Conservation (phyloP, 139 green algal genomes). For the Eudorina sp. region DNA sequence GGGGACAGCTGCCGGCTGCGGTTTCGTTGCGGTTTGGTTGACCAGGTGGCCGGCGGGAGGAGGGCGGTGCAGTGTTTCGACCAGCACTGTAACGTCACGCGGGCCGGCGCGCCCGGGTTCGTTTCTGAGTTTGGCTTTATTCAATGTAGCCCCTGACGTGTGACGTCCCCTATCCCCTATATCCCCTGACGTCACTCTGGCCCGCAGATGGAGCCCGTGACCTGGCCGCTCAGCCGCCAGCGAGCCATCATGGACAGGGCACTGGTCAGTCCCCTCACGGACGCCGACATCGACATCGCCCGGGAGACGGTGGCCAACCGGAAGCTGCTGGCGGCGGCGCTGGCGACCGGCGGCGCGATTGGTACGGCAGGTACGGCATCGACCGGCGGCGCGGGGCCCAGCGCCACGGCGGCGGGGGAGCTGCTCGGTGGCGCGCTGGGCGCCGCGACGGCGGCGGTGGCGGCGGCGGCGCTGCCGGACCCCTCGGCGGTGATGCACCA, state of each 20-base stretch:
- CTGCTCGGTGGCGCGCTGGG: not conserved
- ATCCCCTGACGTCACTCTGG: no score
- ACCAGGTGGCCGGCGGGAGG: no score
- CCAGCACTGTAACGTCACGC: no score
- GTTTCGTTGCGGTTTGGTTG: no score
- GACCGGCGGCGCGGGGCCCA: not conserved
- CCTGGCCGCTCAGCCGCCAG: conserved; percentile 42
- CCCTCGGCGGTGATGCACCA: not conserved
- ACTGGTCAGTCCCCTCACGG: conserved; percentile 28
- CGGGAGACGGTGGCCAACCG: not conserved
- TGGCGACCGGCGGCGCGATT: not conserved
- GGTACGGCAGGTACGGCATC: not conserved
- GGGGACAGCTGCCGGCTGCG: not conserved
- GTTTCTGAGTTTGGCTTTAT: no score
- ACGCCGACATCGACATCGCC: conserved; percentile 44
- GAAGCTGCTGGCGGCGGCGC: not conserved
- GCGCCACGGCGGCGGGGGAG: not conserved
- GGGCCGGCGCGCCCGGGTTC: no score
- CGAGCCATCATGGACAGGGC: conserved; percentile 38
- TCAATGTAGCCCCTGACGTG: no score
- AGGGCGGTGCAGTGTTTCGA: no score
- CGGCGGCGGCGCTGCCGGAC: not conserved
- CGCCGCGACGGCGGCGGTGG: not conserved
- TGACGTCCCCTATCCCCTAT: no score
- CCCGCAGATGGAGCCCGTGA: conserved; percentile 48